Conservation (phyloP, 106 monocot genomes). For the Posidonia australis region DNA sequence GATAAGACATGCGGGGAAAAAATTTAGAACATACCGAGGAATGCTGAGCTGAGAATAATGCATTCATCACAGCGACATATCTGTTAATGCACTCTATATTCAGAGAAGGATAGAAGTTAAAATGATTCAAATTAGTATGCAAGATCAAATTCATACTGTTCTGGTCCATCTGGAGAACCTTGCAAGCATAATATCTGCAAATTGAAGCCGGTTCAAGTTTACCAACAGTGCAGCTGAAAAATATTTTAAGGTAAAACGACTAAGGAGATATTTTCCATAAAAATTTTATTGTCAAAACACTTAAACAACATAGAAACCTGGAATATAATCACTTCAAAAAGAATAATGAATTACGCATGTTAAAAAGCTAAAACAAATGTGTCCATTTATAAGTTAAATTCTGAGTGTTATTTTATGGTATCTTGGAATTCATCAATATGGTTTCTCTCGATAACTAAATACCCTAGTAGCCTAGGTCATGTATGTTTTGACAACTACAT, state of each 20-base stretch:
- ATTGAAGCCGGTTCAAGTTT: constrained; percentile 12
- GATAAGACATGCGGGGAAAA: no score
- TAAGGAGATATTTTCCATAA: neutral
- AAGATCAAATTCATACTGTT: constrained; percentile 58
- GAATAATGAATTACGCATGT: no score
- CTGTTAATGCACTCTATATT: constrained; percentile 38
- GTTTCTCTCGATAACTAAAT: no score
- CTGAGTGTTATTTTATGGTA: no score
- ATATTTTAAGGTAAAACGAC: neutral
- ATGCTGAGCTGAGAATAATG: constrained; percentile 96
- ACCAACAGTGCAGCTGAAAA: neutral
- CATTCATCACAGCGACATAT: constrained; percentile 99
- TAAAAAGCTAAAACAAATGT: no score
- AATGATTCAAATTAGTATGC: neutral
- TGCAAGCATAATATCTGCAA: constrained; percentile 93
- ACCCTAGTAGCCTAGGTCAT: no score
- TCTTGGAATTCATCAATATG: no score
- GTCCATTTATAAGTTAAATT: no score
- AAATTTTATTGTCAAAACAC: neutral
- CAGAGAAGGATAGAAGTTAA: constrained; percentile 8
- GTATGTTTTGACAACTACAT: no score
- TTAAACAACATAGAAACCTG: no score
- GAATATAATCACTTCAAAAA: no score
- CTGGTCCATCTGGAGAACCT: constrained; percentile 98
- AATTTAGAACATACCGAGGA: constrained; percentile 47